Base-by-base conservation (phyloP, 2,329 filamentous ascomycete species). In the Helotiales sp. region DNA sequence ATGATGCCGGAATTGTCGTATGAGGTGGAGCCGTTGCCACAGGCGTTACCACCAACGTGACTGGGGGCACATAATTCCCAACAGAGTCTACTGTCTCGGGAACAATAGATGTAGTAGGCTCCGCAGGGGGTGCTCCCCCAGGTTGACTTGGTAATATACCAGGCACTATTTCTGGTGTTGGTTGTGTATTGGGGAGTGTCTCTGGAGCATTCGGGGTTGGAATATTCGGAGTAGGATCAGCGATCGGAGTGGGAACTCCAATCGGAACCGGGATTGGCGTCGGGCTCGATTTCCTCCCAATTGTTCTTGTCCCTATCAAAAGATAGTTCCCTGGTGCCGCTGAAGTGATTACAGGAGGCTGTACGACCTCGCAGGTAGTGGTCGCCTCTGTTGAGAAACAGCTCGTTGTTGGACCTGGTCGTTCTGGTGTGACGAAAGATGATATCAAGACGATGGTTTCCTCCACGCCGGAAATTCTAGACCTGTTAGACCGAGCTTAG, bases 11-110 rank as follows among this genome's bases (percentile, higher is more conserved):
- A 1, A 50, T 34, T 22, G 59, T 61, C 6, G 43, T 61, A 24
- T 30, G 26, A 30, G 43, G 11, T 50, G 59, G 34, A 2, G 22
- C 43, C 13, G 37, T 7, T 17, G 40, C 20, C 2, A 30, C 10
- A 6, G 59, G 37, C 11, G 37, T 45, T 13, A 32, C 26, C 3
- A 61, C 11, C 7, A 50, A 11, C 34, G 59, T 61, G 2, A 37
- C 26, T 28, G 55, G 34, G 13, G 43, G 59, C 1, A 61, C 59
- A 20, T 40, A 61, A 17, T 61, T 61, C 13, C 59, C 59, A 3
- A 45, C 24, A 11, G 43, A 28, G 20, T 61, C 59, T 22, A 61
- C 1, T 2, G 28, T 24, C 6, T 22, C 43, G 3, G 40, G 40
- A 22, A 61, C 8, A 13, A 61, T n/a, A 4, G 37, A 22, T 3